Percentiles rank a stretch among this genome's conserved stretches.
Evolutionary conservation across 192 early-diverging fungal genomes (phyloP).

Genomic region (Linderina pennispora): DNA sequence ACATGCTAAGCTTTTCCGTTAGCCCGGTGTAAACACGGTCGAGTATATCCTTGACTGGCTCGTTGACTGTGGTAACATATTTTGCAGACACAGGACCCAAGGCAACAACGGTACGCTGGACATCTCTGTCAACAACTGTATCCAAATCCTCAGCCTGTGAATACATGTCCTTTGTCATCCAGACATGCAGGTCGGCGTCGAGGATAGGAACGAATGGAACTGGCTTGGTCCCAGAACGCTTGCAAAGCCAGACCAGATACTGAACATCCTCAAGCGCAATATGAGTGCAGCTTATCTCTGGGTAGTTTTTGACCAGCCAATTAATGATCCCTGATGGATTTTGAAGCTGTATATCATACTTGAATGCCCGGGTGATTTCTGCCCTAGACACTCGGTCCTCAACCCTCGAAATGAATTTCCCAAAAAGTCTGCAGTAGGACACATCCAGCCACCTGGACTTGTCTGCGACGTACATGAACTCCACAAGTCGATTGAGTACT

Average conservation of each 20-base stretch:
- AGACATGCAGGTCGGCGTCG: background rate
- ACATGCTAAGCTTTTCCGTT: too few species aligned
- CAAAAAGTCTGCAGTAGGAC: conserved; percentile 60
- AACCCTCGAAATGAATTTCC: conserved; percentile 81
- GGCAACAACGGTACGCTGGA: background rate
- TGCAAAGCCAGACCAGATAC: conserved; percentile 27
- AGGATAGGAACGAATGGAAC: conserved; percentile 75
- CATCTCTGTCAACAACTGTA: background rate
- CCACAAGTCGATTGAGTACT: conserved; percentile 72
- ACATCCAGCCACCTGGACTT: conserved; percentile 75
- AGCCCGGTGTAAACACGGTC: background rate
- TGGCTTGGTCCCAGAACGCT: conserved; percentile 74
- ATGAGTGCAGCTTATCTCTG: too few species aligned
- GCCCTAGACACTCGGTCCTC: too few species aligned
- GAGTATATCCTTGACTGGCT: background rate
- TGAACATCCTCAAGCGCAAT: conserved; percentile 22
- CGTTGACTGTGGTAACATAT: background rate
- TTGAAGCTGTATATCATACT: too few species aligned
- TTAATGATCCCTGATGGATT: conserved; percentile 18
- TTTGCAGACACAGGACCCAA: background rate
- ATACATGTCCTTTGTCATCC: background rate
- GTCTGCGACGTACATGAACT: conserved; percentile 69
- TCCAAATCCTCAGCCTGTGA: background rate
- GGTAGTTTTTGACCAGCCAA: conserved; percentile 1
- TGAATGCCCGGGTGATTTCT: too few species aligned